phyloP scores from a whole-genome alignment of 2,329 filamentous ascomycete species.

The Zymoseptoria tritici region DNA sequence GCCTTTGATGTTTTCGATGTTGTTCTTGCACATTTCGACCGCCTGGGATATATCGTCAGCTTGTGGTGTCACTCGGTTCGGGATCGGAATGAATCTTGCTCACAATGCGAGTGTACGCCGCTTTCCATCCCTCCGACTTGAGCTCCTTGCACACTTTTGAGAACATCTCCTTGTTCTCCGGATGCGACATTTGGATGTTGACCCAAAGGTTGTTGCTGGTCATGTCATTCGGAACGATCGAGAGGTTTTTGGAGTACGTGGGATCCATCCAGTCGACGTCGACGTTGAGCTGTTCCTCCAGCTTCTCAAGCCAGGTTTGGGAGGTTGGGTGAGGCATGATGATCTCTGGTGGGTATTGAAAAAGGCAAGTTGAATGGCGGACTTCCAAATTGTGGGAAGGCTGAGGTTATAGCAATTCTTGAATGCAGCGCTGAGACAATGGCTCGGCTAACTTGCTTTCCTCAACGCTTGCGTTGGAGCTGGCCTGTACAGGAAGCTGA shows the following conservation, averaged over 20 bases:
- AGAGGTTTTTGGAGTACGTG: conserved; percentile 14
- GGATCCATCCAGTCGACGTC: conserved; percentile 18
- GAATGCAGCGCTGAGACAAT: not conserved
- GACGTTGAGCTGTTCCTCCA: conserved; percentile 15
- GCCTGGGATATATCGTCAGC: conserved; percentile 5
- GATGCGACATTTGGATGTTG: conserved; percentile 16
- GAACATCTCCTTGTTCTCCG: conserved; percentile 16
- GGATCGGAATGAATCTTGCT: not conserved
- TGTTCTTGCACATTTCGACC: conserved; percentile 16
- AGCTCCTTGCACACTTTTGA: conserved; percentile 16
- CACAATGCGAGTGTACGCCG: conserved; percentile 16
- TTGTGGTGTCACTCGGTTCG: not conserved
- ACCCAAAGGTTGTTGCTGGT: conserved; percentile 17
- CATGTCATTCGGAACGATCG: conserved; percentile 16
- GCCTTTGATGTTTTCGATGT: conserved; percentile 18
- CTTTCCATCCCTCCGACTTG: conserved; percentile 15
- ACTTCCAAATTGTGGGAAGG: not conserved
- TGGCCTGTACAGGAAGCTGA: not conserved
- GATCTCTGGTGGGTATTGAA: not conserved
- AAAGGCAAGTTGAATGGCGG: not conserved
- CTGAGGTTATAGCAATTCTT: not conserved
- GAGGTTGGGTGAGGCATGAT: conserved; percentile 9
- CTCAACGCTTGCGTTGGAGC: not conserved
- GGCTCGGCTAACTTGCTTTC: not conserved
- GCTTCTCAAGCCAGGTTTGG: conserved; percentile 16